phyloP scores from a whole-genome alignment of 495 filamentous ascomycete genomes.

The Hypoxylon lienhwacheense region DNA sequence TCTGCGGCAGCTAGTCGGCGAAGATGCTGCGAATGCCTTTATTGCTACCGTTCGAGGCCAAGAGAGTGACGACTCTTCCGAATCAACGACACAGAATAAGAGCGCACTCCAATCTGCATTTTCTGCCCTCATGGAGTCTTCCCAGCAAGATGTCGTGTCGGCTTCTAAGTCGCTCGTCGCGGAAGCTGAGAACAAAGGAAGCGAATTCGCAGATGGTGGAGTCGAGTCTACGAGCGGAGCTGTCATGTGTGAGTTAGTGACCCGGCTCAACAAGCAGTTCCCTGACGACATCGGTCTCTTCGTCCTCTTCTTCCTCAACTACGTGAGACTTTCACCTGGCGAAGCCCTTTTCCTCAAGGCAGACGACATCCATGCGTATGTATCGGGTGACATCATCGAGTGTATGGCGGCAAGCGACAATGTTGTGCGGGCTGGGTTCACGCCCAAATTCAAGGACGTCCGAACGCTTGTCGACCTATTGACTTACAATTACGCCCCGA shows the following conservation, averaged over 20 bases:
- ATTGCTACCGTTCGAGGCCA: conserved; percentile 65
- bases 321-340: conserved; percentile 66
- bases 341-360: conserved; percentile 96
- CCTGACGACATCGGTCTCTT: conserved; percentile 54
- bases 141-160: conserved; percentile 62
- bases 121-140: conserved; percentile 74
- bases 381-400: conserved; percentile 95
- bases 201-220: conserved; percentile 64
- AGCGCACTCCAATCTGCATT: conserved; percentile 75
- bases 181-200: conserved; percentile 64
- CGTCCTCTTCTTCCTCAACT: conserved; percentile 58
- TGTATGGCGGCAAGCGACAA: conserved; percentile 99
- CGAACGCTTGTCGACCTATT: conserved; percentile 87
- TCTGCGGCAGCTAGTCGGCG: conserved; percentile 75
- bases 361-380: conserved; percentile 95
- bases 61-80: conserved; percentile 56
- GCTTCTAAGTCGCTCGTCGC: conserved; percentile 68
- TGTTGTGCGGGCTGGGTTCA: conserved; percentile 95
- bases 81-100: conserved; percentile 67
- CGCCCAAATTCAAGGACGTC: conserved; percentile 97
- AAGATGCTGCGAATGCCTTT: conserved; percentile 67
- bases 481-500: conserved; percentile 92
- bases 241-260: conserved; percentile 74
- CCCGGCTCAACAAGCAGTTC: conserved; percentile 65
- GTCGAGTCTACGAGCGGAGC: conserved; percentile 61